Percentiles rank a stretch among this genome's conserved stretches.
phyloP scores from a whole-genome alignment of 352 stramenopile genomes.

The Globisporangium barbulae region DNA sequence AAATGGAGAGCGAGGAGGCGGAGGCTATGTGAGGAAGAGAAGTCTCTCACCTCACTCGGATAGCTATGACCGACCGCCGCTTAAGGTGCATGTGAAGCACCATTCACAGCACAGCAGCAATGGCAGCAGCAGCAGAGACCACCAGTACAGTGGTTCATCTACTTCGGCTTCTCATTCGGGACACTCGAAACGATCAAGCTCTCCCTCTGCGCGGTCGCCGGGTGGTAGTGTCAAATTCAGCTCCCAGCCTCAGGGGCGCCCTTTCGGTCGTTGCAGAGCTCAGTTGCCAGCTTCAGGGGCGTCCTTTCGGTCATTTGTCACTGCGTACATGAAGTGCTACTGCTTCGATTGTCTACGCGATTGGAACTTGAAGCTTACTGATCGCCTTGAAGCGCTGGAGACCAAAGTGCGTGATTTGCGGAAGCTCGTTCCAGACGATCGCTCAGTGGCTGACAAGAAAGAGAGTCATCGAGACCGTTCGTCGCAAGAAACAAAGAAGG shows the following conservation, averaged over 20 bases:
- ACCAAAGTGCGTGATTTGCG: not conserved
- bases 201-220: not conserved
- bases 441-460: not conserved
- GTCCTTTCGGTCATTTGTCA: conserved; percentile 9
- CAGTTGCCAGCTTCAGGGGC: conserved; percentile 7
- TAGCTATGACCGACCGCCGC: not conserved
- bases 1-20: too few species aligned
- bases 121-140: not conserved
- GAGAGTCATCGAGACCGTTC: not conserved
- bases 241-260: conserved; percentile 6
- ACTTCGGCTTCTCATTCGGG: not conserved
- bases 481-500: not conserved
- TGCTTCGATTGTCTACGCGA: conserved; percentile 17
- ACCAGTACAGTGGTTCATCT: not conserved
- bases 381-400: conserved; percentile 6
- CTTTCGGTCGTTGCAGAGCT: conserved; percentile 6
- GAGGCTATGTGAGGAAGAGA: not conserved
- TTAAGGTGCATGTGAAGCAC: conserved; percentile 3
- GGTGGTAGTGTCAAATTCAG: not conserved
- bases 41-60: not conserved
- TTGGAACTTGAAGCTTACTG: conserved; percentile 15
- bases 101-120: not conserved
- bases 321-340: conserved; percentile 16
- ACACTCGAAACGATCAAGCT: not conserved
- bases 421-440: not conserved